phyloP scores from a whole-genome alignment of 106 monocot genomes.

The Chionographis japonica region DNA sequence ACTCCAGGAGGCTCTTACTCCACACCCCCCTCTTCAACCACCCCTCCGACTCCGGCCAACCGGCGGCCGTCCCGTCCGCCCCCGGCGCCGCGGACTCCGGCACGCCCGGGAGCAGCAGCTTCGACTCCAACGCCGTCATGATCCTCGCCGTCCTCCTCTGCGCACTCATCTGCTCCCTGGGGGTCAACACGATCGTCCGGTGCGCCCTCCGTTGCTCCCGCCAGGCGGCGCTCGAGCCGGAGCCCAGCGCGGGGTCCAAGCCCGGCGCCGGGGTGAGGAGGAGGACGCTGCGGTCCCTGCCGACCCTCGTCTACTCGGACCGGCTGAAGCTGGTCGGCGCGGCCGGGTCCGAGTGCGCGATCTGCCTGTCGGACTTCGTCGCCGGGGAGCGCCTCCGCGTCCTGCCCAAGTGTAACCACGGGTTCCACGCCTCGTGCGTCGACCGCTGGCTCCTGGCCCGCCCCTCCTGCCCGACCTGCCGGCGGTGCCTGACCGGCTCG shows the following conservation, averaged over 20 bases:
- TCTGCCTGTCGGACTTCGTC: slow-evolving; percentile 54
- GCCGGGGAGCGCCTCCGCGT: slow-evolving; percentile 43
- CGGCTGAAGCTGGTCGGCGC: slow-evolving; percentile 26
- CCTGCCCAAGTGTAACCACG: slow-evolving; percentile 62
- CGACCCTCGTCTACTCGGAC: slow-evolving; percentile 28
- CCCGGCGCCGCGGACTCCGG: background rate
- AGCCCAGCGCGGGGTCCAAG: slow-evolving; percentile 3
- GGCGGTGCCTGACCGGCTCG: slow-evolving; percentile 23
- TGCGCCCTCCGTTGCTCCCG: slow-evolving; percentile 45
- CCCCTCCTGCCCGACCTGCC: slow-evolving; percentile 45
- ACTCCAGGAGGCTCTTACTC: slow-evolving; percentile 15
- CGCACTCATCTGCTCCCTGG: slow-evolving; percentile 43
- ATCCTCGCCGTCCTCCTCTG: slow-evolving; percentile 60
- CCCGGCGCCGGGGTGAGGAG: slow-evolving; percentile 28
- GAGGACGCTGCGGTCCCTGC: slow-evolving; percentile 38
- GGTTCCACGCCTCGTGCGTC: slow-evolving; percentile 58
- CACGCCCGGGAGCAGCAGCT: background rate
- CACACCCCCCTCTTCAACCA: slow-evolving; percentile 20
- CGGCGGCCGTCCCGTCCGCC: background rate
- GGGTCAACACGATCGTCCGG: slow-evolving; percentile 51
- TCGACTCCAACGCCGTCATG: slow-evolving; percentile 53
- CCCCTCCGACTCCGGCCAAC: background rate
- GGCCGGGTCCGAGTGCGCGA: slow-evolving; percentile 41
- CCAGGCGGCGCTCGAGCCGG: slow-evolving; percentile 3
- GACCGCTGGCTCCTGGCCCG: slow-evolving; percentile 51